Percentiles rank a stretch among this genome's conserved stretches.
Evolutionary conservation across 73 alveolate genomes (phyloP).

Genomic region (Vitrella brassicaformis): DNA sequence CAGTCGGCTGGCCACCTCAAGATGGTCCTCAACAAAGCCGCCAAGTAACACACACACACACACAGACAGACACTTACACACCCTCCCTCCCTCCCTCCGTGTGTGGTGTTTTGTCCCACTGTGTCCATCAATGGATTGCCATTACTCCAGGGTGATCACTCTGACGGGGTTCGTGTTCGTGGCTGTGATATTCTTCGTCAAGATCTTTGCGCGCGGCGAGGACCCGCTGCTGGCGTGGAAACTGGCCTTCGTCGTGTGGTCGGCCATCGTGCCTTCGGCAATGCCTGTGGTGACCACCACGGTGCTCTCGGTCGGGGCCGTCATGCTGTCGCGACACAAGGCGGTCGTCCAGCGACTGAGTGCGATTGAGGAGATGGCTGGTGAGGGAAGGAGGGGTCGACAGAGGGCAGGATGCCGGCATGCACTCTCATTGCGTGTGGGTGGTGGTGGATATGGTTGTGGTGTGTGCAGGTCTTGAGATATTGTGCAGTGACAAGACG

Average conservation of each 20-base stretch:
- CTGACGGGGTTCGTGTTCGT: not conserved
- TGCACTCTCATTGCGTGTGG: no score
- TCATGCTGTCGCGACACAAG: constrained; percentile 34
- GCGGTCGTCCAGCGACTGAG: constrained; percentile 51
- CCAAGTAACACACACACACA: no score
- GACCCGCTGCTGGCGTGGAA: not conserved
- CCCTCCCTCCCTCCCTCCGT: no score
- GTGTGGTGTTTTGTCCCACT: no score
- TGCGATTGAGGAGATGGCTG: constrained; percentile 57
- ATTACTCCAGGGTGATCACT: not conserved
- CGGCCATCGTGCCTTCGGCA: constrained; percentile 17
- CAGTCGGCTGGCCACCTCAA: not conserved
- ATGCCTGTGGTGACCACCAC: constrained; percentile 22
- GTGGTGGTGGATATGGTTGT: no score
- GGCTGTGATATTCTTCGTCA: not conserved
- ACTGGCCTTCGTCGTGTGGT: constrained; percentile 12
- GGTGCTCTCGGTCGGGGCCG: constrained; percentile 49
- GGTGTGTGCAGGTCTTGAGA: no score
- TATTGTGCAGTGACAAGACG: constrained; percentile 58
- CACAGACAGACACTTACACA: no score
- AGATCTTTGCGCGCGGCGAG: not conserved
- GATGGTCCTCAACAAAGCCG: not conserved
- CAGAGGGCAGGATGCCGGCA: no score
- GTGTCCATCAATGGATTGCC: no score
- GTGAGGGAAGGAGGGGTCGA: no score